Base-by-base conservation (phyloP, 371 early-diverging fungal species). In the Rhizopus delemar region DNA sequence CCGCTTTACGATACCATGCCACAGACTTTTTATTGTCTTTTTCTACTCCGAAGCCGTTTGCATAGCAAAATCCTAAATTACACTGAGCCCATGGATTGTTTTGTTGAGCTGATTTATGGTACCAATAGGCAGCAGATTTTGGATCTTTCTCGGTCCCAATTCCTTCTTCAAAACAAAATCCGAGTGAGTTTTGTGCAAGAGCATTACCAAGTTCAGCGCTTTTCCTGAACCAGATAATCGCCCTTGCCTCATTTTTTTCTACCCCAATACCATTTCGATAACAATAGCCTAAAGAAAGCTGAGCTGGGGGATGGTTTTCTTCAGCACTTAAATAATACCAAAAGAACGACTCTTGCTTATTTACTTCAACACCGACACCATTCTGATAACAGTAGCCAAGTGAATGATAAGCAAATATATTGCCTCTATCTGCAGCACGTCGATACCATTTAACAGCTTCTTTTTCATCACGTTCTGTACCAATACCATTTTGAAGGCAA, bases 361-460 rank as follows among this genome's bases (percentile, higher is more conserved):
- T 72, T 11, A 78, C 77, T 8, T 60, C 73, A 5, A 91, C 85
- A 29, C 92, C 92, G 46, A 89, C 77, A 12, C 93, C 94, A 65
- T 94, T 90, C 45, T 90, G 90, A 68, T 88, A 93, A 66, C 94
- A 95, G 61, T 90, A 93, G 5, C 94, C 97, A 28, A 95, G 79
- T 3, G 90, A 89, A 41, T 92, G 91, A 51, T 83, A 83, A 8
- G 91, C 94, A 59, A 89, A 84, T 15, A 88, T 79, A 59, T 91
- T 89, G 29, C 87, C 90, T 39, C 81, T 82, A 36, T 80, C 85
- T 0, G 94, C 93, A 8, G 93, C 80, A 45, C 78, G 78, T 53
- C 70, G 69, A 60, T 84, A 91, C 88, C 86, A 90, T 59, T 68
- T 57, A 46, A 88, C 80, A 8, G 94, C 94, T 56, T 76, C 72